Percentiles rank a stretch among this genome's conserved stretches.
These are phyloP conservation scores for Tricholoma hemisulphureum DNA, from an alignment of 768 basidiomycete genomes.

Conservation along the genomic window DNA sequence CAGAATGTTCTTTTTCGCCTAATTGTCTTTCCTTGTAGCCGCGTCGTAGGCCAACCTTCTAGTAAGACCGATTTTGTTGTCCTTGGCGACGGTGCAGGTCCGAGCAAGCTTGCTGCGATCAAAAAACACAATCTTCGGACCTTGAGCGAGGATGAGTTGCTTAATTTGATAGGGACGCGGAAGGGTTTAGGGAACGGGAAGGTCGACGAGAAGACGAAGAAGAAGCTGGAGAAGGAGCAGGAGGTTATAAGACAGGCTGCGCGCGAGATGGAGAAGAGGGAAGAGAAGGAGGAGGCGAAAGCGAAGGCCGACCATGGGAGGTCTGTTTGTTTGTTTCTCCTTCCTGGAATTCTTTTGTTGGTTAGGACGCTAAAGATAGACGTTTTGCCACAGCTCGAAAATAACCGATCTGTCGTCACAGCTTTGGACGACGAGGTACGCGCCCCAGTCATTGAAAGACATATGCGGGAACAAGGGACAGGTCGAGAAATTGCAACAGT, in stretches of 20 bases:
- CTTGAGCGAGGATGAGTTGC: constrained; percentile 83
- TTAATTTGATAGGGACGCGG: constrained; percentile 76
- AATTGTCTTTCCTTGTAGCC: constrained; percentile 43
- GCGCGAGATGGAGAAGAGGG: constrained; percentile 73
- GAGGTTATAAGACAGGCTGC: constrained; percentile 71
- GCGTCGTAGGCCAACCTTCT: constrained; percentile 84
- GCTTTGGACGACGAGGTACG: constrained; percentile 95
- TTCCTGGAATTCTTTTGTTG: not conserved
- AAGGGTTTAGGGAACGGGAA: constrained; percentile 47
- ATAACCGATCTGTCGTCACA: constrained; percentile 52
- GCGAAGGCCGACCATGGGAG: constrained; percentile 26
- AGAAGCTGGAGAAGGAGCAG: constrained; percentile 80
- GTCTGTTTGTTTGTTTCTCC: constrained; percentile 6
- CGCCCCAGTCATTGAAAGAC: constrained; percentile 83
- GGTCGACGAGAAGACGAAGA: constrained; percentile 76
- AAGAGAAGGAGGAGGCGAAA: constrained; percentile 46
- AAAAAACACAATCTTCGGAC: constrained; percentile 75
- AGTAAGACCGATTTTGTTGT: constrained; percentile 89
- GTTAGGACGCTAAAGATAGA: not conserved
- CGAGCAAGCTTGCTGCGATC: constrained; percentile 83
- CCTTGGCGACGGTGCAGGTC: constrained; percentile 84
- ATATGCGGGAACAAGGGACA: constrained; percentile 93
- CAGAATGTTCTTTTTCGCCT: not conserved
- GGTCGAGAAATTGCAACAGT: constrained; percentile 84
- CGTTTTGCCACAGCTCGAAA: constrained; percentile 26